Percentiles rank a stretch among this genome's conserved stretches.
Evolutionary conservation across 176 grass and related monocot genomes (phyloP).

Genomic region (Urochloa ruziziensis): DNA sequence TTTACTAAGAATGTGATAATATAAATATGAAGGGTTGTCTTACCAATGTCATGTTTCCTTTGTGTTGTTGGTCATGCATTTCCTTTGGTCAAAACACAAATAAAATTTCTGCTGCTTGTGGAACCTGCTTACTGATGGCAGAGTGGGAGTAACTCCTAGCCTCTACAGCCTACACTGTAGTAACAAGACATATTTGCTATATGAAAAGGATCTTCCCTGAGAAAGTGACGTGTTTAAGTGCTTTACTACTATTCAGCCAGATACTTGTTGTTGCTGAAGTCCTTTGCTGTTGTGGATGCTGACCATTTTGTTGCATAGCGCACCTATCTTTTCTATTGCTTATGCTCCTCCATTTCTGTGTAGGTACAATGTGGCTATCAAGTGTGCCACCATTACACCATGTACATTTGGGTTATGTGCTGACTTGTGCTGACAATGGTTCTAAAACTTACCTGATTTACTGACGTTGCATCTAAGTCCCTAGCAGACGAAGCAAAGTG

Average conservation of each 20-base stretch:
- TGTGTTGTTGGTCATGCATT: too few relatives aligned
- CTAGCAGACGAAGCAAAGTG: constrained; percentile 58
- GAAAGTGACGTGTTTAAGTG: background rate
- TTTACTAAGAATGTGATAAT: too few relatives aligned
- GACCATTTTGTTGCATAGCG: background rate
- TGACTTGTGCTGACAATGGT: background rate
- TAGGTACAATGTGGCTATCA: constrained; percentile 85
- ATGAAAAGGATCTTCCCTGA: background rate
- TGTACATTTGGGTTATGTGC: constrained; percentile 36
- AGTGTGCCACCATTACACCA: constrained; percentile 87
- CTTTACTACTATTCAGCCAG: background rate
- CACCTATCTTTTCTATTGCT: background rate
- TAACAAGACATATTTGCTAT: too few relatives aligned
- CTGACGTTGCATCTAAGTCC: constrained; percentile 14
- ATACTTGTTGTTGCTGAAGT: background rate
- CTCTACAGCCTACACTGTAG: too few relatives aligned
- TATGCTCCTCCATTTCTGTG: background rate
- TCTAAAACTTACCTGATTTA: background rate
- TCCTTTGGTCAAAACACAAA: too few relatives aligned
- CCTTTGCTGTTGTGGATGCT: background rate
- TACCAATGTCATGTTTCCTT: too few relatives aligned
- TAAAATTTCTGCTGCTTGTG: too few relatives aligned
- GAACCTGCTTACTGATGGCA: too few relatives aligned
- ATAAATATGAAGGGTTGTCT: too few relatives aligned
- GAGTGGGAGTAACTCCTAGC: too few relatives aligned